Percentiles rank a stretch among this genome's conserved stretches.
Conservation (phyloP, 257 asterid genomes). For the Solanum arcanum region DNA sequence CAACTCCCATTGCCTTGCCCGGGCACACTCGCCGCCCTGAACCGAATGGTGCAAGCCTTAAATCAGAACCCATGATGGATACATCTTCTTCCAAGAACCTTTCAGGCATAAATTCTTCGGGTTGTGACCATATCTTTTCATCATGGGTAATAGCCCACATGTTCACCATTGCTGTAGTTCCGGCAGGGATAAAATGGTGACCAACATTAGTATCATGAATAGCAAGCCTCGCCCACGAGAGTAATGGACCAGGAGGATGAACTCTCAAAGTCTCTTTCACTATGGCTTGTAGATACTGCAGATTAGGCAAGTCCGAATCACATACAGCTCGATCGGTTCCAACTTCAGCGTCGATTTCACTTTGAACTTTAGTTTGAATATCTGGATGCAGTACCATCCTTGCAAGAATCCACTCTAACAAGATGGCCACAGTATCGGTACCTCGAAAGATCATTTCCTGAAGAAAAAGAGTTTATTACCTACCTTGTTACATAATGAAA, state of each 20-base stretch:
- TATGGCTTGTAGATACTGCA: slow-evolving; percentile 48
- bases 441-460: slow-evolving; percentile 91
- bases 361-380: slow-evolving; percentile 52
- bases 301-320: slow-evolving; percentile 46
- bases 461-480: no score
- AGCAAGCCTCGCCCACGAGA: slow-evolving; percentile 78
- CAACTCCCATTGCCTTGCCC: slow-evolving; percentile 48
- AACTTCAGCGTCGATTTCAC: slow-evolving; percentile 34
- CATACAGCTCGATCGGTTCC: slow-evolving; percentile 15
- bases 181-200: slow-evolving; percentile 44
- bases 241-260: slow-evolving; percentile 87
- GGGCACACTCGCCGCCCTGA: slow-evolving; percentile 75
- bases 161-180: slow-evolving; percentile 86
- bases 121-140: slow-evolving; percentile 41
- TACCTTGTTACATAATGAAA: not conserved
- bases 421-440: slow-evolving; percentile 69
- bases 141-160: slow-evolving; percentile 85
- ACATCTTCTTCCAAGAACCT: slow-evolving; percentile 48
- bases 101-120: slow-evolving; percentile 37
- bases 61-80: slow-evolving; percentile 56
- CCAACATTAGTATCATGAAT: slow-evolving; percentile 53
- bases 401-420: slow-evolving; percentile 83
- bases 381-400: slow-evolving; percentile 78
- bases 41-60: slow-evolving; percentile 62
- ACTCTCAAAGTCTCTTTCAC: slow-evolving; percentile 69